Evolutionary conservation across 371 early-diverging fungal species (phyloP), one percentile per base, ranked within the genome.

Genomic region (Umbelopsis sp.): DNA sequence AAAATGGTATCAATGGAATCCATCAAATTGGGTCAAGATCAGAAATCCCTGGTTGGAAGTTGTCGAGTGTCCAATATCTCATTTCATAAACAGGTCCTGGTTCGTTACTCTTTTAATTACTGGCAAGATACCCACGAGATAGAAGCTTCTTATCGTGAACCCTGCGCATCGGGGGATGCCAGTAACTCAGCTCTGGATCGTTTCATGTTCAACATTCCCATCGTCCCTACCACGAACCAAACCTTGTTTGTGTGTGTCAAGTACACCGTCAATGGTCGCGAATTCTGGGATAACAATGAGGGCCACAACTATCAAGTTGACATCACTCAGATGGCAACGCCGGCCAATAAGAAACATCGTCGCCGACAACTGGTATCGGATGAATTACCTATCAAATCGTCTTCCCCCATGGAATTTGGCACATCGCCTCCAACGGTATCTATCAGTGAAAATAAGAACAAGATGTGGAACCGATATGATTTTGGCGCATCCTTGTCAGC

Each of bases 241-340:
- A 63, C 67, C 48, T 70, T 78, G 10, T 80, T 74, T 50, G 32
- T 80, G 18, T 78, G 76, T 6, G 44, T 82, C 0, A 66, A 68
- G 32, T 82, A 93, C 69, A 75, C 77, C 18, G 92, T 92, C 32
- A 76, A 79, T 63, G 86, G 85, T 44, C 77, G 79, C 38, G 90
- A 90, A 69, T 84, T 80, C 70, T 95, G 95, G 95, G 95, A 95
- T 78, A 94, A 92, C 77, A 93, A 94, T 78, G 75, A 74, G 44
- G 91, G 92, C 12, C 70, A 73, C 57, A 92, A 93, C 76, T 92
- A 92, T 77, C 83, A 87, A 66, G 67, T 88, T 44, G 74, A 82
- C 38, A 71, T 84, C 73, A 20, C 8, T 16, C 25, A 57, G 35
- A 4, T 38, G 22, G 22, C 41, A 12, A 3, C 7, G 12, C 57